Percentiles rank a stretch among this genome's conserved stretches.
Evolutionary conservation across 108 stramenopile genomes (phyloP).

Genomic region (Seminavis robusta): DNA sequence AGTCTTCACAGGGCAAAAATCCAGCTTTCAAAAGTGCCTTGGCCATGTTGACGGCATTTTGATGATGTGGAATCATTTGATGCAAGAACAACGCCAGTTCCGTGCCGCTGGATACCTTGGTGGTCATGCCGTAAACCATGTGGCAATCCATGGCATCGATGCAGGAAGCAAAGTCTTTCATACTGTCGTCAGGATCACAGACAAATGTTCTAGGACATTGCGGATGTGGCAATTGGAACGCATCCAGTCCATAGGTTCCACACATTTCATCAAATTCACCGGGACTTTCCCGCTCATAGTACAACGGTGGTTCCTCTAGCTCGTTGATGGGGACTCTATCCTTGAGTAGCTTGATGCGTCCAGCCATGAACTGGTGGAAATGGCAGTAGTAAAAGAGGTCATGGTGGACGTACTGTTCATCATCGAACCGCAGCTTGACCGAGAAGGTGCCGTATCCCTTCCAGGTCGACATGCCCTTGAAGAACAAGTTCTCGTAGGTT

Average conservation of each 20-base stretch:
- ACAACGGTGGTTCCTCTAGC: conserved; percentile 30
- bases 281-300: conserved; percentile 44
- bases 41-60: conserved; percentile 15
- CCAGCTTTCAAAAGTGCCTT: background rate
- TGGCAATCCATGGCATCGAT: conserved; percentile 63
- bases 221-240: conserved; percentile 43
- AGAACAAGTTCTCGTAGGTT: conserved; percentile 78
- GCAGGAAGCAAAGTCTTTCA: conserved; percentile 37
- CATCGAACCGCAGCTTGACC: conserved; percentile 53
- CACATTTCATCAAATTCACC: conserved; percentile 53
- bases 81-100: conserved; percentile 56
- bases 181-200: conserved; percentile 13
- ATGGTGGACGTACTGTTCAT: conserved; percentile 25
- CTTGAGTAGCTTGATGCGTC: conserved; percentile 66
- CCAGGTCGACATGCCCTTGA: conserved; percentile 70
- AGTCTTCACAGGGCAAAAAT: background rate
- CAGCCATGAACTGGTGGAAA: conserved; percentile 70
- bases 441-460: conserved; percentile 47
- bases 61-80: conserved; percentile 87
- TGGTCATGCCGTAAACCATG: conserved; percentile 69
- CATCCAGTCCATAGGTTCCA: conserved; percentile 59
- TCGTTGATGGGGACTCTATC: conserved; percentile 11
- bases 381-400: conserved; percentile 94
- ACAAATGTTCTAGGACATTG: conserved; percentile 52
- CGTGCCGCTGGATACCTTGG: conserved; percentile 8